Evolutionary conservation across 345 rosid genomes (phyloP).

Genomic region (Arabidopsis suecica): DNA sequence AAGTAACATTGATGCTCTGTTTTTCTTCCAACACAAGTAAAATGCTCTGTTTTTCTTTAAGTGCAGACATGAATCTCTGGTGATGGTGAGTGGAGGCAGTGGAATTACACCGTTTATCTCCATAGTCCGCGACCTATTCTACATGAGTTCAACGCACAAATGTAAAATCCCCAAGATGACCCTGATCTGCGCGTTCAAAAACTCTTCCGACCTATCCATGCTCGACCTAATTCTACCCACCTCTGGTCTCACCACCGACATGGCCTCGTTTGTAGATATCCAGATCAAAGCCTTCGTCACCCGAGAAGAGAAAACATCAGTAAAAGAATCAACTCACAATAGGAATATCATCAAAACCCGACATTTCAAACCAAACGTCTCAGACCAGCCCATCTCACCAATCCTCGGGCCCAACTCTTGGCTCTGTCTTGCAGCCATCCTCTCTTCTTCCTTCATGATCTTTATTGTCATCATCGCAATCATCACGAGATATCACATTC

Average conservation of each 20-base stretch:
- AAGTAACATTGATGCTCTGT: constrained; percentile 28
- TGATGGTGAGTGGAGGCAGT: constrained; percentile 86
- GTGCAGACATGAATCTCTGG: constrained; percentile 60
- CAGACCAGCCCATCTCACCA: constrained; percentile 60
- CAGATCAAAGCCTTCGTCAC: constrained; percentile 75
- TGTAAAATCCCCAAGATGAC: constrained; percentile 53
- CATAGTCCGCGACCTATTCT: constrained; percentile 64
- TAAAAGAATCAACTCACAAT: constrained; percentile 29
- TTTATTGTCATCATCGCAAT: constrained; percentile 67
- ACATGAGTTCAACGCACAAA: constrained; percentile 24
- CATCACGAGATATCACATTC: constrained; percentile 57
- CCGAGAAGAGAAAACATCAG: constrained; percentile 48
- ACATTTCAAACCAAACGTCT: constrained; percentile 63
- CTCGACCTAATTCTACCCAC: constrained; percentile 69
- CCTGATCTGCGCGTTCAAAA: constrained; percentile 65
- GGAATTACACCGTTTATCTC: constrained; percentile 83
- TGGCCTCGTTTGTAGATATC: constrained; percentile 47
- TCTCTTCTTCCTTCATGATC: constrained; percentile 65
- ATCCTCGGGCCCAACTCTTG: constrained; percentile 74
- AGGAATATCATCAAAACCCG: constrained; percentile 42
- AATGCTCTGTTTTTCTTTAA: not conserved
- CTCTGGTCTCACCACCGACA: constrained; percentile 35
- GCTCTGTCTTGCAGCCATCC: constrained; percentile 74
- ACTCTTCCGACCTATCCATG: constrained; percentile 62
- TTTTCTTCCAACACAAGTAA: constrained; percentile 15